Percentiles rank a stretch among this genome's conserved stretches.
Evolutionary conservation across 345 rosid species (phyloP).

Genomic region (Raphanus sativus): DNA sequence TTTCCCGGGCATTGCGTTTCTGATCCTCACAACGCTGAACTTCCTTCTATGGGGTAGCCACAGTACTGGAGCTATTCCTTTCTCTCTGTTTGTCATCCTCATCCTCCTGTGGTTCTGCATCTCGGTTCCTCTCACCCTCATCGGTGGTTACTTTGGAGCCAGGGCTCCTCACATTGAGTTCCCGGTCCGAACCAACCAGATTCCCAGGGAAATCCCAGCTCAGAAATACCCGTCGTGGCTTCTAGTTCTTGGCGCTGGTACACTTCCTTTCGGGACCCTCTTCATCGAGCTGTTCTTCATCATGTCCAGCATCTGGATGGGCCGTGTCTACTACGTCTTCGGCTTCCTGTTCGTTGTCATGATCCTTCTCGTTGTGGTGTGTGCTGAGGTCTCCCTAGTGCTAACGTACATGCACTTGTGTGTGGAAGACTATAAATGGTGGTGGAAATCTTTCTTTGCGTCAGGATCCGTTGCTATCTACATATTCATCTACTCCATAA

Average conservation of each 20-base stretch:
- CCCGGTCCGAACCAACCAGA: slow-evolving; percentile 77
- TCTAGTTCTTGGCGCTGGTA: slow-evolving; percentile 72
- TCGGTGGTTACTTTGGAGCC: slow-evolving; percentile 70
- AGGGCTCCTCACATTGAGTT: slow-evolving; percentile 63
- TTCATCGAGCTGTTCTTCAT: slow-evolving; percentile 82
- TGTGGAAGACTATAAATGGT: slow-evolving; percentile 76
- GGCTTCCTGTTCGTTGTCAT: slow-evolving; percentile 62
- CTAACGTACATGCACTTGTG: slow-evolving; percentile 78
- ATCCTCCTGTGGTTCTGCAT: slow-evolving; percentile 58
- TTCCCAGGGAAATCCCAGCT: slow-evolving; percentile 74
- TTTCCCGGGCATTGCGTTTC: slow-evolving; percentile 74
- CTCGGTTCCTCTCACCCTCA: slow-evolving; percentile 63
- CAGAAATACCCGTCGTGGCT: slow-evolving; percentile 80
- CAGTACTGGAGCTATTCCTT: slow-evolving; percentile 74
- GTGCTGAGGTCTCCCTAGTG: slow-evolving; percentile 71
- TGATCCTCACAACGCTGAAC: slow-evolving; percentile 56
- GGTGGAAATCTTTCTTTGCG: slow-evolving; percentile 82
- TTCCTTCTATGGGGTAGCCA: slow-evolving; percentile 69
- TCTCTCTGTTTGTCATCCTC: slow-evolving; percentile 54
- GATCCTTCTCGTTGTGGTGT: slow-evolving; percentile 67
- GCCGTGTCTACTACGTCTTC: slow-evolving; percentile 69
- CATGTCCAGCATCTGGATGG: slow-evolving; percentile 81
- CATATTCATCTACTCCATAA: slow-evolving; percentile 64
- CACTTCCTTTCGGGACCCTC: slow-evolving; percentile 72
- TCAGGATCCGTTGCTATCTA: slow-evolving; percentile 74